Conservation (phyloP, 2,329 filamentous ascomycete genomes). For the Stachybotrys elegans region DNA sequence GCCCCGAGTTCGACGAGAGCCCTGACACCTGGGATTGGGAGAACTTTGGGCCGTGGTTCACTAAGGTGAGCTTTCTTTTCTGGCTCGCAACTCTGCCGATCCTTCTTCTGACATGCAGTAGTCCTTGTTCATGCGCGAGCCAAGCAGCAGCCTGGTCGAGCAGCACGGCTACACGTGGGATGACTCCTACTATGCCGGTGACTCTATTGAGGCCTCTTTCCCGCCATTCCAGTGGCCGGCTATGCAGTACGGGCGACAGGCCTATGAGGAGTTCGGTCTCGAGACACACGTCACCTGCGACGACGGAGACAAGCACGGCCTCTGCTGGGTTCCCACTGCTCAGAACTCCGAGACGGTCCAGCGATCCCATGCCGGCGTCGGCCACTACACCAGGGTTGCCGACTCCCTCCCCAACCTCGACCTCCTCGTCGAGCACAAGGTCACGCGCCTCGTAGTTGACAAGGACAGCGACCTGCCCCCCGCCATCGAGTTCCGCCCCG, state of each 20-base stretch:
- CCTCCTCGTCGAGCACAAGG: constrained; percentile 23
- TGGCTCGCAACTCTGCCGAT: background rate
- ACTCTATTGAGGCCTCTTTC: constrained; percentile 25
- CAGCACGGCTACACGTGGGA: constrained; percentile 27
- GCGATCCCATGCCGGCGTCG: constrained; percentile 23
- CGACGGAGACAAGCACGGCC: constrained; percentile 22
- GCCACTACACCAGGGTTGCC: constrained; percentile 22
- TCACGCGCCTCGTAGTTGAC: constrained; percentile 15
- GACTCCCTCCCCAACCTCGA: constrained; percentile 16
- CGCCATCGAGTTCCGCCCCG: constrained; percentile 15
- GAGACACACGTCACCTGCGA: constrained; percentile 16
- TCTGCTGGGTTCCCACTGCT: constrained; percentile 24
- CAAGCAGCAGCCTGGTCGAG: constrained; percentile 16
- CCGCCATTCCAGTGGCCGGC: constrained; percentile 25
- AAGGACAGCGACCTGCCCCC: constrained; percentile 11
- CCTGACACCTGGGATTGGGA: constrained; percentile 28
- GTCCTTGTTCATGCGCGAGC: constrained; percentile 14
- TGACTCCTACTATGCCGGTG: constrained; percentile 22
- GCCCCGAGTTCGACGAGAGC: constrained; percentile 13
- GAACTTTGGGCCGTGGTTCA: constrained; percentile 28
- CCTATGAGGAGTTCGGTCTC: constrained; percentile 20
- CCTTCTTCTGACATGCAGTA: constrained; percentile 6
- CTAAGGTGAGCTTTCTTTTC: constrained; percentile 20
- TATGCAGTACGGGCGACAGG: constrained; percentile 10
- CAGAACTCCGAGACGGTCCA: constrained; percentile 19